A percentile compares a stretch with the other conserved stretches of the same genome.
These are phyloP conservation scores for Hanseniaspora thailandica DNA, from an alignment of 805 yeast genomes.

Conservation along the genomic window DNA sequence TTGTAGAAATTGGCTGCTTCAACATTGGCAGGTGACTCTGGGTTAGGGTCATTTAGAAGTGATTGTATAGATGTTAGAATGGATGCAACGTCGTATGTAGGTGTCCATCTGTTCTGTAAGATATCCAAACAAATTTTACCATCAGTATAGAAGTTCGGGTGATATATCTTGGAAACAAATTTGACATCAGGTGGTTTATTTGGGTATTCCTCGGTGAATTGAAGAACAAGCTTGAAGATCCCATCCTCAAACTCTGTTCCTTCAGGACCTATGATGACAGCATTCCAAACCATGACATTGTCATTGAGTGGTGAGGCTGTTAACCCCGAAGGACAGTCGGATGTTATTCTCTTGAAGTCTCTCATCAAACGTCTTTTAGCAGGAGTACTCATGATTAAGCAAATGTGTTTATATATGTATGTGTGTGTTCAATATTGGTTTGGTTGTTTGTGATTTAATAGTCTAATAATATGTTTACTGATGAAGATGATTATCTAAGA, in stretches of 20 bases:
- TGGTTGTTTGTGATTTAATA: not conserved
- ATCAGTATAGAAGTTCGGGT: conserved; percentile 90
- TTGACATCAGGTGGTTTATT: conserved; percentile 91
- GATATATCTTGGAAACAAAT: conserved; percentile 89
- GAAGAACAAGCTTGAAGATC: conserved; percentile 72
- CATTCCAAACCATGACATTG: conserved; percentile 95
- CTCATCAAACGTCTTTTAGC: conserved; percentile 99
- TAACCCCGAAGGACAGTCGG: conserved; percentile 96
- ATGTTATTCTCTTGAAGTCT: conserved; percentile 94
- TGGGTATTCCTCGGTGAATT: conserved; percentile 94
- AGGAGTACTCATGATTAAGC: conserved; percentile 74
- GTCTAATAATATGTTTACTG: too few species aligned
- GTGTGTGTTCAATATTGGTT: not conserved
- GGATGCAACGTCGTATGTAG: conserved; percentile 94
- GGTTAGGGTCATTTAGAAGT: conserved; percentile 88
- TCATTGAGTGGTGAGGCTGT: conserved; percentile 95
- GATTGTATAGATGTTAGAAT: conserved; percentile 88
- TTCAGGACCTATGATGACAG: conserved; percentile 93
- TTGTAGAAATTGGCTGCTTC: conserved; percentile 93
- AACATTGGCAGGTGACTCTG: conserved; percentile 91
- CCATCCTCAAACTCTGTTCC: conserved; percentile 98
- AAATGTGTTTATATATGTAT: not conserved
- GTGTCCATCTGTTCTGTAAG: conserved; percentile 94
- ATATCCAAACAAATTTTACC: conserved; percentile 95
- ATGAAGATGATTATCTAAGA: too few species aligned